These are phyloP conservation scores for Camillea tinctor DNA, from an alignment of 2,329 filamentous ascomycete genomes.

Conservation along the genomic window DNA sequence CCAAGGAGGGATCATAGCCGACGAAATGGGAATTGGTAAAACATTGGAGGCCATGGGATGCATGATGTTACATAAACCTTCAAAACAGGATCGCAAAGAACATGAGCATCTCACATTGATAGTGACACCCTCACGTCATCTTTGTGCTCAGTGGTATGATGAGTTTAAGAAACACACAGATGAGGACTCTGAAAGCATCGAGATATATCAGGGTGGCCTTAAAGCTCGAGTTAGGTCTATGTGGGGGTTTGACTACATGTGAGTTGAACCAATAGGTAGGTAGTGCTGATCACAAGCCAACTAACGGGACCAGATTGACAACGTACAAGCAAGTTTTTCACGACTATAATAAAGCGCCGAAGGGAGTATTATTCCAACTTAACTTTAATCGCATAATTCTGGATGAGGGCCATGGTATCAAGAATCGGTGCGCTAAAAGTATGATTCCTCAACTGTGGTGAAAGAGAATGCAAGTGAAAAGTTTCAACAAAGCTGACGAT, in stretches of 20 bases:
- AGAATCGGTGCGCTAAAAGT: slow-evolving; percentile 10
- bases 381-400: slow-evolving; percentile 16
- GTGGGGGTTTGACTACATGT: too few species aligned
- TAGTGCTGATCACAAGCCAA: background rate
- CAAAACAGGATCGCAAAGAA: background rate
- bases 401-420: slow-evolving; percentile 18
- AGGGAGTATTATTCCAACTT: slow-evolving; percentile 6
- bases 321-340: slow-evolving; percentile 9
- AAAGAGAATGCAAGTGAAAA: background rate
- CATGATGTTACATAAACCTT: slow-evolving; percentile 1
- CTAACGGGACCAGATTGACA: slow-evolving; percentile 2
- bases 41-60: slow-evolving; percentile 13
- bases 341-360: background rate
- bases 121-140: background rate
- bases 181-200: background rate
- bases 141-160: background rate
- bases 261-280: background rate
- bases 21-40: slow-evolving; percentile 18
- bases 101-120: background rate
- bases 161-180: background rate
- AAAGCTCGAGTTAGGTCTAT: too few species aligned
- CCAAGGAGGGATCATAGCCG: slow-evolving; percentile 13
- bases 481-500: background rate
- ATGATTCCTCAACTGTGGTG: background rate
- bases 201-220: slow-evolving; percentile 5